Base-by-base conservation (phyloP, 768 basidiomycete genomes). In the Trametes punicea region DNA sequence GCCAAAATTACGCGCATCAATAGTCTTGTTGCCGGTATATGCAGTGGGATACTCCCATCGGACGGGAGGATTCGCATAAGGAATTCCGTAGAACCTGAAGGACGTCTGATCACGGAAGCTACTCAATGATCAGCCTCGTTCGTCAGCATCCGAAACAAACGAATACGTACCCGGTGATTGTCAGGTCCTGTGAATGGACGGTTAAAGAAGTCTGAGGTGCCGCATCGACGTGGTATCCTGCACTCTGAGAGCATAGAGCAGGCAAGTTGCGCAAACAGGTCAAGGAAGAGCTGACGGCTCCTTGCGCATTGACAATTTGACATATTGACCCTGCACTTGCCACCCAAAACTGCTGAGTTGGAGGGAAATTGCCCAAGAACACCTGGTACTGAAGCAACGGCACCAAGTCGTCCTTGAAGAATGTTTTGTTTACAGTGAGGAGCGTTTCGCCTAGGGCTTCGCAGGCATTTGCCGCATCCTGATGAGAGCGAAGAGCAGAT, bases 51-150 rank as follows among this genome's bases (percentile, higher is more conserved):
- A 77, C 13, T 71, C 68, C 63, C 76, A 81, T 3, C 78, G 71
- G 40, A 60, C 49, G 10, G 75, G 72, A 1, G 74, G 73, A 53
- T 77, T 67, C 4, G 78, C 77, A 56, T 76, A 81, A 0, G 76
- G 79, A 38, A 82, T 76, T 11, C 80, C 80, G 11, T 79, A 64
- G 71, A 82, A 81, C 16, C 76, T 71, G 70, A 82, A 81, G 1
- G 77, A 76, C 0, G 75, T 65, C 31, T 75, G 73, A 60, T 80
- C 79, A 18, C 79, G 77, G 38, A 71, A 75, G 0, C 77, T 78
- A 39, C 23, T 13, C 1, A 36, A 40, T 16, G 6, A n/a, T 18
- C 15, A 40, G 26, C 6, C 11, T 10, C 13, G 25, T 11, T 25
- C 36, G 2, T 16, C 36, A 2, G 6, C 11, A 5, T 2, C 1